Evolutionary conservation across 805 yeast genomes (phyloP).

Genomic region (Cyberlindnera mississippiensis): DNA sequence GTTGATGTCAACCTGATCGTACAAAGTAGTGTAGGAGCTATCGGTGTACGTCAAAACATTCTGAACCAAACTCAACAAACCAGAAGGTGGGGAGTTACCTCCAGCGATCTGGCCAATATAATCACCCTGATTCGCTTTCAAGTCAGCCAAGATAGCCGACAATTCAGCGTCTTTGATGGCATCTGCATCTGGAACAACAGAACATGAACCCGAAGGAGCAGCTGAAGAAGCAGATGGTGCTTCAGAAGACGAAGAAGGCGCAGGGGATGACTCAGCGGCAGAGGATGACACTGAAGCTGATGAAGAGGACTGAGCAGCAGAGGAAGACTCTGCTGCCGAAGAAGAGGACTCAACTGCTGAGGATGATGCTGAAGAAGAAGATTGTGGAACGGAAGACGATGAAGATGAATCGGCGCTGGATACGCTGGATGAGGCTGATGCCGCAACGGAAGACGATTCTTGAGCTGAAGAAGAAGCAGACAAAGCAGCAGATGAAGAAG

Average conservation of each 20-base stretch:
- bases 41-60: constrained; percentile 29
- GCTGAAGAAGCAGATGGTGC: background rate
- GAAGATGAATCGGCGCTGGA: too few relatives aligned
- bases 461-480: too few relatives aligned
- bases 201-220: background rate
- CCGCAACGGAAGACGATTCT: too few relatives aligned
- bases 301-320: background rate
- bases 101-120: constrained; percentile 17
- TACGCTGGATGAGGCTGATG: too few relatives aligned
- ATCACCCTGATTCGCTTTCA: constrained; percentile 12
- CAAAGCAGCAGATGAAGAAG: background rate
- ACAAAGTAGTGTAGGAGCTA: constrained; percentile 30
- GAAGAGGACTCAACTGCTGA: too few relatives aligned
- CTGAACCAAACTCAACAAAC: constrained; percentile 25
- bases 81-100: constrained; percentile 25
- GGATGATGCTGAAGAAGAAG: too few relatives aligned
- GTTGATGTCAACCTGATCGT: constrained; percentile 21
- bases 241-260: background rate
- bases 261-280: background rate
- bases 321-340: background rate
- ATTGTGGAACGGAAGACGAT: too few relatives aligned
- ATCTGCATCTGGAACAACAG: too few relatives aligned
- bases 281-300: background rate
- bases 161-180: constrained; percentile 4
- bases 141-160: constrained; percentile 11